Percentiles rank a stretch among this genome's conserved stretches.
Conservation (phyloP, 805 yeast genomes). For the Spathaspora arborariae region DNA sequence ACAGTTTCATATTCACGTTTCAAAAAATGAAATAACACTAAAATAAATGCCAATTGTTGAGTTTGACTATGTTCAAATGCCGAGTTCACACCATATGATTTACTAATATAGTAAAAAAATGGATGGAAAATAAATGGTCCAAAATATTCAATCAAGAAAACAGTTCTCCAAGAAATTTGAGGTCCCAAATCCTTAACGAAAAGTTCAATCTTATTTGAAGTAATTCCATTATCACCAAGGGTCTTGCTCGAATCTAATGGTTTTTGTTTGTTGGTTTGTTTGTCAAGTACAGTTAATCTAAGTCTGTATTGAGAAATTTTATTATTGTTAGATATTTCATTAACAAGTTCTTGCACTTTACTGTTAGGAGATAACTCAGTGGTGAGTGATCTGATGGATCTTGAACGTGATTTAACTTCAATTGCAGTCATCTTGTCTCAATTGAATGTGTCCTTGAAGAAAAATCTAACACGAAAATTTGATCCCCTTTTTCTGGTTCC, state of each 20-base stretch:
- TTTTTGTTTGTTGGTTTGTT: conserved; percentile 12
- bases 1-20: conserved; percentile 89
- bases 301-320: conserved; percentile 28
- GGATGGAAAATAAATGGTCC: conserved; percentile 88
- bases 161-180: conserved; percentile 88
- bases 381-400: conserved; percentile 47
- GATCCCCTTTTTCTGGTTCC: not conserved
- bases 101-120: conserved; percentile 45
- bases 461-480: not conserved
- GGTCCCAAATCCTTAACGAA: conserved; percentile 88
- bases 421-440: conserved; percentile 38
- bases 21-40: conserved; percentile 70
- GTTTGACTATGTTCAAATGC: conserved; percentile 42
- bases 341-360: conserved; percentile 41
- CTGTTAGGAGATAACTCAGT: conserved; percentile 28
- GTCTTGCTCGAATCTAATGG: conserved; percentile 36
- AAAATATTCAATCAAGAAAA: conserved; percentile 80
- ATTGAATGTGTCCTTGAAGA: not conserved
- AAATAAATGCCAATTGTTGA: conserved; percentile 50
- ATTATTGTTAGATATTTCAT: conserved; percentile 42
- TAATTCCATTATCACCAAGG: conserved; percentile 44
- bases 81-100: conserved; percentile 20
- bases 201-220: conserved; percentile 36
- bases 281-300: conserved; percentile 22
- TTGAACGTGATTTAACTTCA: conserved; percentile 59